Base-by-base conservation (phyloP, 768 basidiomycete species). In the Leccinellum luteum region DNA sequence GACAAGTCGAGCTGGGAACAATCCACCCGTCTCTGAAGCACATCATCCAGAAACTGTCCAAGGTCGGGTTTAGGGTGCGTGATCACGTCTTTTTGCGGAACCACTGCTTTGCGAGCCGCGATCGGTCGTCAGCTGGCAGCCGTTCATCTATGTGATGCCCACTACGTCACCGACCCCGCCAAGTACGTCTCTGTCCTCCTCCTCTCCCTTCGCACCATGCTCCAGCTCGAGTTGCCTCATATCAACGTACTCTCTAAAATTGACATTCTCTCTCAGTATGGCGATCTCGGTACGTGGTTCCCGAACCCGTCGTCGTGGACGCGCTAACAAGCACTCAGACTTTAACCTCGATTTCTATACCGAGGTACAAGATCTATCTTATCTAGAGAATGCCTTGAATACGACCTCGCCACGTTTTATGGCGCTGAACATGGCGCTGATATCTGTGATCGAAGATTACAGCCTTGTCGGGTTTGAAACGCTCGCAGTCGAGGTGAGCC, bases 321-420 rank as follows among this genome's bases (percentile, higher is more conserved):
- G 13, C 21, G 9, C 52, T 58, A 13, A 70, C 25, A 19, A 31
- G 28, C 6, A 27, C 7, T 35, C 64, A 97, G 96, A 96, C 45
- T 98, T 99, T 78, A 97, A 96, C 67, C 86, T 99, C 28, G 92
- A 94, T 62, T 99, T 91, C 72, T 98, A 98, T 72, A 98, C 97
- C 43, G 94, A 99, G 74, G 97, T 97, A 0, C 94, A 97, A 73
- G 96, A 99, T 68, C 79, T 99, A 0, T 87, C 89, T 1, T 88
- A 98, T 70, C 83, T 99, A 21, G 85, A 92, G 62, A 87, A 87
- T 60, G 76, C 84, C 0, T 82, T 98, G 15, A 78, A 81, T 17
- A 78, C 84, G 0, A 69, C 84, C 1, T 81, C 89, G 0, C 85
- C 87, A 1, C 85, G 86, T 38, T 97, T 85, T 65, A 76, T 81